Evolutionary conservation across 805 yeast genomes (phyloP).

Genomic region (Kazachstania bromeliacearum): DNA sequence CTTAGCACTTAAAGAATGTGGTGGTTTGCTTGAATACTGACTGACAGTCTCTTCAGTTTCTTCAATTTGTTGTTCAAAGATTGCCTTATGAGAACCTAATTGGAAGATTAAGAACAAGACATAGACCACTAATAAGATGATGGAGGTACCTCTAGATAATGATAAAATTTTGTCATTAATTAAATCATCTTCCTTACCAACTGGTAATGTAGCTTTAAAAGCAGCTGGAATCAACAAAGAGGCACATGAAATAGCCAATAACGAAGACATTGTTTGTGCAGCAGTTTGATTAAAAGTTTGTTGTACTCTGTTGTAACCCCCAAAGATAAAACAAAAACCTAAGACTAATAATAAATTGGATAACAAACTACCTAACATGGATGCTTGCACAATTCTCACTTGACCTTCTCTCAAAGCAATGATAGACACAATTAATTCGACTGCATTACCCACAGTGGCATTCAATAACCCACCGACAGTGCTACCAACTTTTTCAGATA

Average conservation of each 20-base stretch:
- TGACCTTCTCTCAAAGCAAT: conserved; percentile 83
- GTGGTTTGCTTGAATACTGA: conserved; percentile 13
- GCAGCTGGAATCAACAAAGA: conserved; percentile 93
- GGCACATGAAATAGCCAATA: conserved; percentile 83
- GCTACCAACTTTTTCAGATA: conserved; percentile 80
- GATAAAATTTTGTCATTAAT: conserved; percentile 44
- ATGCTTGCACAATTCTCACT: conserved; percentile 89
- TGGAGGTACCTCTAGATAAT: conserved; percentile 77
- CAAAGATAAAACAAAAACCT: conserved; percentile 92
- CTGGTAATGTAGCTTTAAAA: conserved; percentile 70
- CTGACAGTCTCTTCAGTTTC: conserved; percentile 31
- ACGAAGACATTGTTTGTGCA: conserved; percentile 94
- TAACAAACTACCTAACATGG: conserved; percentile 90
- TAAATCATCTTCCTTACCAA: conserved; percentile 29
- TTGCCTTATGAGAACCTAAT: conserved; percentile 69
- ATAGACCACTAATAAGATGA: conserved; percentile 70
- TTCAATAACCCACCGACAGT: conserved; percentile 89
- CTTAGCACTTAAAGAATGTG: conserved; percentile 37
- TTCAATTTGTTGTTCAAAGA: conserved; percentile 53
- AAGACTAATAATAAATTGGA: conserved; percentile 82
- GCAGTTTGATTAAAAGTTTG: conserved; percentile 92
- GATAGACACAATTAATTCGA: conserved; percentile 87
- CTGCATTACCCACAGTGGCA: conserved; percentile 97
- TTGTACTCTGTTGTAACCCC: conserved; percentile 79
- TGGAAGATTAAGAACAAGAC: conserved; percentile 77